Conservation (phyloP, 106 monocot species). For the Dendrobium chrysotoxum region DNA sequence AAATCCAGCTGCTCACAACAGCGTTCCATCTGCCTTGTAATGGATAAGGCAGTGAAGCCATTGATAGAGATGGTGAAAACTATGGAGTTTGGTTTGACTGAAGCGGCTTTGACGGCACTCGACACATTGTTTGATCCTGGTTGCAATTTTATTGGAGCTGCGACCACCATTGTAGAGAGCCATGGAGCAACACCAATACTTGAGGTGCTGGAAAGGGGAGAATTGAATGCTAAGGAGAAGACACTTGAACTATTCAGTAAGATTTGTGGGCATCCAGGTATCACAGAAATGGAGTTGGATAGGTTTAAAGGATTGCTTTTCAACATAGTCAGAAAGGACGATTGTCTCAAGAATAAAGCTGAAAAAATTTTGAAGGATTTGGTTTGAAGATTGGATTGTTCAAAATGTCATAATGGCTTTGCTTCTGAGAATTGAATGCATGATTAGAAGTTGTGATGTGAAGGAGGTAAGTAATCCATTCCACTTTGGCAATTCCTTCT, state of each 20-base stretch:
- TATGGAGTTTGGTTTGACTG: background rate
- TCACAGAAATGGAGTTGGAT: background rate
- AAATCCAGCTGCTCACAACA: background rate
- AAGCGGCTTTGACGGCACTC: conserved; percentile 5
- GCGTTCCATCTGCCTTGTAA: conserved; percentile 9
- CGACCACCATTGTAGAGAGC: conserved; percentile 8
- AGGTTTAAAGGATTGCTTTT: background rate
- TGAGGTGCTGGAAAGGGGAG: conserved; percentile 5
- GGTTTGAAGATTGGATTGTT: too few relatives aligned
- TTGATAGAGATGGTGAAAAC: conserved; percentile 7
- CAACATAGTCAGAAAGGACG: background rate
- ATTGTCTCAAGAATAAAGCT: background rate
- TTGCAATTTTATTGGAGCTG: background rate
- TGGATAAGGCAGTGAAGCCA: conserved; percentile 8
- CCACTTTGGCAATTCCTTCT: too few relatives aligned
- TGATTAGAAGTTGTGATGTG: too few relatives aligned
- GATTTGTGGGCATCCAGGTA: background rate
- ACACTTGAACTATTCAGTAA: background rate
- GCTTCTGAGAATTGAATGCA: too few relatives aligned
- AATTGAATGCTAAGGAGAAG: background rate
- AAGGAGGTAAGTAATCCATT: too few relatives aligned
- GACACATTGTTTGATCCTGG: conserved; percentile 5
- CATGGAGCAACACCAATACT: conserved; percentile 6
- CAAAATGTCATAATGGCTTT: too few relatives aligned
- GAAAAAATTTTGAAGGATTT: background rate